Conservation (phyloP, 2,329 filamentous ascomycete species). For the Trichophyton schoenleinii region DNA sequence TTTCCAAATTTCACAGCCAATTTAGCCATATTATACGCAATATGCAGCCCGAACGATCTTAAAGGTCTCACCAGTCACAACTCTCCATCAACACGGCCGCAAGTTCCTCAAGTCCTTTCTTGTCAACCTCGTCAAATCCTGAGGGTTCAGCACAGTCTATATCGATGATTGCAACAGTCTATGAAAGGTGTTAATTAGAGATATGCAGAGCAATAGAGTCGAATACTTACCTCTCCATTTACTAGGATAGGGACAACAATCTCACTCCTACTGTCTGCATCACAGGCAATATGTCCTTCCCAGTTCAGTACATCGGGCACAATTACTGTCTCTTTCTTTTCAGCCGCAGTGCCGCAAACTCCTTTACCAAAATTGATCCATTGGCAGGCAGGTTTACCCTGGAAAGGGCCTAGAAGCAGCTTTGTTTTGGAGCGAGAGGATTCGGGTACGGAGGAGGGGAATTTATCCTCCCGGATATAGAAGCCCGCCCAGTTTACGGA, state of each 20-base stretch:
- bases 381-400: conserved; percentile 39
- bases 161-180: conserved; percentile 39
- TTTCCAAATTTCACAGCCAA: background rate
- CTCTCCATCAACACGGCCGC: conserved; percentile 28
- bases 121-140: conserved; percentile 36
- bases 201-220: background rate
- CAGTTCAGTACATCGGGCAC: conserved; percentile 35
- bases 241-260: conserved; percentile 37
- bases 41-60: background rate
- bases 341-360: conserved; percentile 36
- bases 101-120: conserved; percentile 31
- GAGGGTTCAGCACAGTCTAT: conserved; percentile 33
- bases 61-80: conserved; percentile 28
- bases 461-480: conserved; percentile 35
- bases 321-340: conserved; percentile 27
- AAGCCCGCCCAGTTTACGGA: conserved; percentile 39
- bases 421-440: conserved; percentile 10
- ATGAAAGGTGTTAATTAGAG: background rate
- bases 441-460: conserved; percentile 22
- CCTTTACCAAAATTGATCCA: conserved; percentile 35
- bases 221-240: conserved; percentile 25
- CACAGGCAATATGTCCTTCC: conserved; percentile 40
- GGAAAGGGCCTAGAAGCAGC: conserved; percentile 37
- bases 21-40: background rate
- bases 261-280: conserved; percentile 37